These are phyloP conservation scores for Nakazawaea sp. DNA, from an alignment of 805 yeast genomes.

Conservation along the genomic window DNA sequence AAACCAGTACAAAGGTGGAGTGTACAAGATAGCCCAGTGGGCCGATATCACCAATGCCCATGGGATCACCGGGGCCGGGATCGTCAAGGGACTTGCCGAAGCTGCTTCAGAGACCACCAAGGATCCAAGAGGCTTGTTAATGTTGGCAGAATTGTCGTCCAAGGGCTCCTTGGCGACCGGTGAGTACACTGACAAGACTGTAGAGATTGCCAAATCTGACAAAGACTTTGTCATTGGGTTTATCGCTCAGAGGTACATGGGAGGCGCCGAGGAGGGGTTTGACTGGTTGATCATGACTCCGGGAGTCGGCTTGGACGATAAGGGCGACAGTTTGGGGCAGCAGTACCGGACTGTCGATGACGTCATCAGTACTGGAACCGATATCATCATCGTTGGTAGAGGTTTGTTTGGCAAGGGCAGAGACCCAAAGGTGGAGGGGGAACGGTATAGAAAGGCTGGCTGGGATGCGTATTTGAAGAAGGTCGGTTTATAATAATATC, in stretches of 20 bases:
- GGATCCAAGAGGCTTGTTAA: slow-evolving; percentile 84
- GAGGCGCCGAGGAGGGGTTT: slow-evolving; percentile 74
- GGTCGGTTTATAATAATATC: too few relatives aligned
- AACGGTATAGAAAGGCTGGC: slow-evolving; percentile 87
- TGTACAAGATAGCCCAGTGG: slow-evolving; percentile 87
- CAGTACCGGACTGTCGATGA: slow-evolving; percentile 90
- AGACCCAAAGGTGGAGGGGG: slow-evolving; percentile 82
- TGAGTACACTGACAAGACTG: slow-evolving; percentile 79
- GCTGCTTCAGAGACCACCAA: slow-evolving; percentile 52
- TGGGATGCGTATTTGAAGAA: slow-evolving; percentile 83
- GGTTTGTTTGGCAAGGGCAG: slow-evolving; percentile 93
- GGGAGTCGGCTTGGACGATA: slow-evolving; percentile 96
- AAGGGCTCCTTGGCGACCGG: slow-evolving; percentile 93
- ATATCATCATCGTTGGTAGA: slow-evolving; percentile 96
- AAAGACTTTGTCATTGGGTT: slow-evolving; percentile 92
- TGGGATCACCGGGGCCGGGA: slow-evolving; percentile 93
- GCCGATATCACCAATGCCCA: slow-evolving; percentile 97
- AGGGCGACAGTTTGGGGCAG: slow-evolving; percentile 93
- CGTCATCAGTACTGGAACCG: slow-evolving; percentile 82
- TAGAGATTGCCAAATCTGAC: slow-evolving; percentile 80
- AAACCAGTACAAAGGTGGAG: slow-evolving; percentile 87
- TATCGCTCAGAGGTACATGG: slow-evolving; percentile 89
- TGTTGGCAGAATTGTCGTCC: slow-evolving; percentile 94
- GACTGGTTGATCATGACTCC: slow-evolving; percentile 98
- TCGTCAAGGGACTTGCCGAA: slow-evolving; percentile 79